These are phyloP conservation scores for Penicillium corylophilum DNA, from an alignment of 2,329 filamentous ascomycete genomes.

Conservation along the genomic window DNA sequence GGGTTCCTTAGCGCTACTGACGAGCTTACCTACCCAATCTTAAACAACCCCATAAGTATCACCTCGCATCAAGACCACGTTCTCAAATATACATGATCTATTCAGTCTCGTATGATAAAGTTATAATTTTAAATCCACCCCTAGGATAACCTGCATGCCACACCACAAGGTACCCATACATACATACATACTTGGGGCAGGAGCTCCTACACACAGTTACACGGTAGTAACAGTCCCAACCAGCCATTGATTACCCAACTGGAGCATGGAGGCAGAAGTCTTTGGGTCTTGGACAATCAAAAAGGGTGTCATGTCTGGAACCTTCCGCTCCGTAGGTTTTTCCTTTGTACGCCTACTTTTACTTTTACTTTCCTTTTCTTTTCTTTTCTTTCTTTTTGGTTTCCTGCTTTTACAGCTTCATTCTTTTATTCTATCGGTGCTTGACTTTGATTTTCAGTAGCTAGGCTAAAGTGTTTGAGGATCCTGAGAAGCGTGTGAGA, in stretches of 20 bases:
- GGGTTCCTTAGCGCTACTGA: too few relatives aligned
- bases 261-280: not conserved
- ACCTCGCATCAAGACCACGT: too few relatives aligned
- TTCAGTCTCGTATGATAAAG: not conserved
- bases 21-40: too few relatives aligned
- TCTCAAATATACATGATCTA: too few relatives aligned
- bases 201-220: constrained; percentile 9
- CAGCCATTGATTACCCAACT: constrained; percentile 7
- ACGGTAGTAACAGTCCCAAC: constrained; percentile 5
- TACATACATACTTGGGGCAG: constrained; percentile 10
- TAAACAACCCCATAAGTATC: too few relatives aligned
- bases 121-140: not conserved
- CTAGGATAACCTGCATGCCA: not conserved
- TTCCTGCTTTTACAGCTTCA: not conserved
- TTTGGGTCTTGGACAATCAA: not conserved
- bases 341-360: not conserved
- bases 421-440: too few relatives aligned
- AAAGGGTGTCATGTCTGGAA: not conserved
- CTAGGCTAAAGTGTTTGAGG: too few relatives aligned
- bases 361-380: too few relatives aligned
- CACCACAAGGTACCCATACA: constrained; percentile 3
- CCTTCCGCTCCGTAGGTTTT: not conserved
- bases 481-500: too few relatives aligned
- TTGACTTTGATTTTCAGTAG: too few relatives aligned
- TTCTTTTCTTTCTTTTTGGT: not conserved